A percentile compares a stretch with the other conserved stretches of the same genome.
Evolutionary conservation across 257 asterid genomes (phyloP).

Genomic region (Solanum rostratum): DNA sequence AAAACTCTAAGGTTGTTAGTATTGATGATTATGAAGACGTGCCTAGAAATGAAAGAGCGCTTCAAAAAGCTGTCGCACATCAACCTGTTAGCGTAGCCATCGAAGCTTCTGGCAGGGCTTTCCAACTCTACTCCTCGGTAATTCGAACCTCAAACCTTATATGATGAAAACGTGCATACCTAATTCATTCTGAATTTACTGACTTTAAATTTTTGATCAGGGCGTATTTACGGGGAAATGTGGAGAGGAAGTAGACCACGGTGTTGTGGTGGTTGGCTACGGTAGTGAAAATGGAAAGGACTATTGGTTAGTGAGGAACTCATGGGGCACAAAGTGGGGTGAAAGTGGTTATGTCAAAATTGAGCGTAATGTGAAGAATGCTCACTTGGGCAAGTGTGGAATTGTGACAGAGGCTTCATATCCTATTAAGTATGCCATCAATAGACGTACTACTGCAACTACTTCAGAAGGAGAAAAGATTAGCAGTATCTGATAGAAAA

Average conservation of each 20-base stretch:
- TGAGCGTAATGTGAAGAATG: slow-evolving; percentile 28
- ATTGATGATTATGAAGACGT: slow-evolving; percentile 82
- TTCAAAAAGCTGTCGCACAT: slow-evolving; percentile 72
- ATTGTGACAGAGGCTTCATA: slow-evolving; percentile 60
- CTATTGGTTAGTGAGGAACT: slow-evolving; percentile 79
- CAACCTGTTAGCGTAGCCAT: slow-evolving; percentile 84
- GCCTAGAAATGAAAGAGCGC: slow-evolving; percentile 49
- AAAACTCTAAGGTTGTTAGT: slow-evolving; percentile 57
- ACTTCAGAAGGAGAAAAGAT: neutral
- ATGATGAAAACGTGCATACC: too few species aligned
- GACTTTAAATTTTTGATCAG: slow-evolving; percentile 2
- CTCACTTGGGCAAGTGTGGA: slow-evolving; percentile 54
- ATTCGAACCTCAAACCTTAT: neutral
- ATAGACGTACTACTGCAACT: neutral
- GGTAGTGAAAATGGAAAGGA: slow-evolving; percentile 51
- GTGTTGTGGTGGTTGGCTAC: slow-evolving; percentile 77
- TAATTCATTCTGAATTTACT: neutral
- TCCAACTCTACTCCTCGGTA: slow-evolving; percentile 64
- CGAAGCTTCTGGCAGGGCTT: slow-evolving; percentile 73
- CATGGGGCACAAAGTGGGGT: slow-evolving; percentile 81
- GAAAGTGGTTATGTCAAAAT: slow-evolving; percentile 64
- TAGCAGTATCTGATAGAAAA: neutral
- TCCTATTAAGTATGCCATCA: slow-evolving; percentile 38
- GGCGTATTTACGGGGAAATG: slow-evolving; percentile 61
- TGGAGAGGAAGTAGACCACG: slow-evolving; percentile 57